Base-by-base conservation (phyloP, 106 monocot species). In the Agapanthus africanus region DNA sequence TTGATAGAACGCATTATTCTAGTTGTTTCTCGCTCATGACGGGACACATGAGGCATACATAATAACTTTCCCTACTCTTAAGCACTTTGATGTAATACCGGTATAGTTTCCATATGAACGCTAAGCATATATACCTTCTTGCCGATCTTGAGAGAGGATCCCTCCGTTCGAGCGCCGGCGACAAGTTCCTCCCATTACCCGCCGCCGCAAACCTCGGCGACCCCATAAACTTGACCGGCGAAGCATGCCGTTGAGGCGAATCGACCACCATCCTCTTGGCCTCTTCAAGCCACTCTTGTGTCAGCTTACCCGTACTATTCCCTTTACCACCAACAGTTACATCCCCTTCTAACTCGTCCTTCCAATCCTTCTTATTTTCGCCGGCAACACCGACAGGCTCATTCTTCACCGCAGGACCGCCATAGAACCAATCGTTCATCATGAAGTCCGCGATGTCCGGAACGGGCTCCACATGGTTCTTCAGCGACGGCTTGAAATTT, bases 201-300 rank as follows among this genome's bases (percentile, higher is more conserved):
- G 59, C 31, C 3, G 59, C 31, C 26, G 6, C 67, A 27, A 85
- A 85, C 68, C 77, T 74, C 16, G 71, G 85, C 6, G 75, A 74
- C 0, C 77, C 71, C 2, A 11, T 26, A 18, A 18, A 0, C 46
- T 28, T 54, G 6, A 56, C 22, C 1, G 79, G 79, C 16, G 72
- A 68, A 7, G 23, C 64, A 6, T 11, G 34, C 63, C 74, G 39
- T 10, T 54, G 4, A 16, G 67, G 62, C 21, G 80, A 73, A 16
- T 50, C 66, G 0, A 49, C 76, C 21, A 78, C 80, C 71, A 75
- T 63, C 68, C 26, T 74, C 74, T 64, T 74, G 0, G 85, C 85
- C 21, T 85, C 85, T 32, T 85, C 80, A 16, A 85, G 52, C 85
- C 85, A 85, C 44, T 85, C 78, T 38, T 78, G 67, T 19, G 85